Evolutionary conservation across 176 grass and related monocot species (phyloP).

Genomic region (Alopecurus myosuroides): DNA sequence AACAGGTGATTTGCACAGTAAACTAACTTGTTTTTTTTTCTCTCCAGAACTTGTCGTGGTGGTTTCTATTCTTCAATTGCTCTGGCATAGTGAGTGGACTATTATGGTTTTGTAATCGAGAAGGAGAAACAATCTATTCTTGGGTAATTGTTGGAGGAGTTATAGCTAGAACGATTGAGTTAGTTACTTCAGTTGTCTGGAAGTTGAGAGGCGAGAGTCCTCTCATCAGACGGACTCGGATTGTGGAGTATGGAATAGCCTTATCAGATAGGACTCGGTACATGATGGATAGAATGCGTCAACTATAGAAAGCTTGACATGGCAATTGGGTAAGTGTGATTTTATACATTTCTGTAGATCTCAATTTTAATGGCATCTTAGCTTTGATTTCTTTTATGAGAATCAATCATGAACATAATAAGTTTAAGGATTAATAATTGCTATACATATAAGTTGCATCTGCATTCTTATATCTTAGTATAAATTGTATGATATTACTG

Average conservation of each 20-base stretch:
- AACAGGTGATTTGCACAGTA: no score
- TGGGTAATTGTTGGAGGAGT: neutral
- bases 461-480: no score
- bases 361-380: neutral
- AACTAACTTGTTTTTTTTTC: neutral
- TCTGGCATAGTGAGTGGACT: neutral
- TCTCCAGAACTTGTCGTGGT: neutral
- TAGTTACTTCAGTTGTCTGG: neutral
- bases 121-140: neutral
- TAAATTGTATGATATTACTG: no score
- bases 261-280: neutral
- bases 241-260: neutral
- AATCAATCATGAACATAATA: neutral
- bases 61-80: neutral
- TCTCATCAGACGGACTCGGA: neutral
- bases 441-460: no score
- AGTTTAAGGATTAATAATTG: no score
- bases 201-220: neutral
- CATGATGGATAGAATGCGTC: neutral
- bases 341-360: neutral
- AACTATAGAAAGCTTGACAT: neutral
- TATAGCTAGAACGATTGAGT: neutral
- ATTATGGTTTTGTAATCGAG: neutral
- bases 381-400: neutral
- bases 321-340: neutral